phyloP scores from a whole-genome alignment of 352 stramenopile species.

The Phytophthora quininea region DNA sequence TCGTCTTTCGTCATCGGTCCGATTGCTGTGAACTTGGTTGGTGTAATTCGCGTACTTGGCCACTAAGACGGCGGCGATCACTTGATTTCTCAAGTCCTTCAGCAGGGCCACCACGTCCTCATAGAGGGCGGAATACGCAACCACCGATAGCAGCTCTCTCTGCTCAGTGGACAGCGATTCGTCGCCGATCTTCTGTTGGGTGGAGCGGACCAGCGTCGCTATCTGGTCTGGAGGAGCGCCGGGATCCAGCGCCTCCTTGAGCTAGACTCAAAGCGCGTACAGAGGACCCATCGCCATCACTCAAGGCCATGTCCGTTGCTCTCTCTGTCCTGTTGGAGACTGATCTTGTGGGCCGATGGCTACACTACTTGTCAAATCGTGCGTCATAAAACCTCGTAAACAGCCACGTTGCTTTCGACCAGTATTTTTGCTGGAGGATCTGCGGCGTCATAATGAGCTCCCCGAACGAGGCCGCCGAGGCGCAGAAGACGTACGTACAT shows the following conservation, averaged over 20 bases:
- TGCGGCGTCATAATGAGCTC: conserved; percentile 33
- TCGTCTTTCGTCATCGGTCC: background rate
- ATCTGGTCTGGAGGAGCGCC: too few relatives aligned
- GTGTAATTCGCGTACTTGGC: background rate
- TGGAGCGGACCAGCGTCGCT: too few relatives aligned
- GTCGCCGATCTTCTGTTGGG: too few relatives aligned
- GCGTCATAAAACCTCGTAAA: background rate
- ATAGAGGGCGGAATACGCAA: too few relatives aligned
- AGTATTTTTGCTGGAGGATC: conserved; percentile 24
- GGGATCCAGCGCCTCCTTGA: too few relatives aligned
- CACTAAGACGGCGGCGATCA: background rate
- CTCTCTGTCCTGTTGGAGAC: background rate
- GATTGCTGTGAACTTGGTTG: background rate
- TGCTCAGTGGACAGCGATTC: too few relatives aligned
- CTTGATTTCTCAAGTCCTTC: background rate
- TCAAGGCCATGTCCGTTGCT: background rate
- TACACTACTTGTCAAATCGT: background rate
- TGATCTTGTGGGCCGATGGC: background rate
- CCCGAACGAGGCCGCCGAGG: conserved; percentile 55
- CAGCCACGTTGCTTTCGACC: background rate
- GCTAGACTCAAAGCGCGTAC: background rate
- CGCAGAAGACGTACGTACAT: conserved; percentile 66
- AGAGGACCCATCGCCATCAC: background rate
- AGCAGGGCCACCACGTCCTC: background rate
- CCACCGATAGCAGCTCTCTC: too few relatives aligned